Base-by-base conservation (phyloP, 352 stramenopile species). In the Elongisporangium anandrum region DNA sequence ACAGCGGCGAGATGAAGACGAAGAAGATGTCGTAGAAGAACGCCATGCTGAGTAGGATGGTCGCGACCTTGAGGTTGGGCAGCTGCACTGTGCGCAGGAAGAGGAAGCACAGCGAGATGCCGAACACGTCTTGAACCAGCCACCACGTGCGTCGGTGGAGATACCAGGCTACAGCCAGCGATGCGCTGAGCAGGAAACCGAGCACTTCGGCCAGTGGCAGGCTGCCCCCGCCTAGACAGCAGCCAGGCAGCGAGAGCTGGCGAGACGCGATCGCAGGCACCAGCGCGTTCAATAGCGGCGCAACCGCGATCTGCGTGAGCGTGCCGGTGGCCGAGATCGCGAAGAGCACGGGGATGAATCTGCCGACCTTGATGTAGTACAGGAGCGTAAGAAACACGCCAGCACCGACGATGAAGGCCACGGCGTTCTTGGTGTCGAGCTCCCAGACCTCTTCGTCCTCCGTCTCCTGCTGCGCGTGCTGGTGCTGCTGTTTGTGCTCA, bases 11-110 rank as follows among this genome's bases (percentile, higher is more conserved):
- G 19, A 98, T 56, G 73, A 98, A 98, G 38, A 98, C 94, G 70
- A 98, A 98, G 66, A 98, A 98, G 49, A 98, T 94, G 66, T 98
- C 95, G 70, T 98, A 98, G 56, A 87, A 85, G 65, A 98, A 98
- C 1, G 93, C 92, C 29, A 98, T 73, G 15, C 84, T 80, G 34
- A 98, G 78, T 29, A 98, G 55, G 9, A 97, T 71, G 0, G 88
- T 82, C 22, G 88, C 93, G 2, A 98, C 92, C 62, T 90, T 89
- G 54, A 98, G 87, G 39, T 77, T 95, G 34, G 95, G 95, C 9
- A 98, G 54, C 64, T 96, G 90, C 34, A 98, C 91, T 0, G 89
- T 88, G 19, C 75, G 73, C 24, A 98, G 59, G 63, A 98, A 98
- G 4, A 96, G 65, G 50, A 97, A 95, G 76, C 93, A 98, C 57